Evolutionary conservation across 2,329 filamentous ascomycete genomes (phyloP).

Genomic region (Dothiorella sarmentorum): DNA sequence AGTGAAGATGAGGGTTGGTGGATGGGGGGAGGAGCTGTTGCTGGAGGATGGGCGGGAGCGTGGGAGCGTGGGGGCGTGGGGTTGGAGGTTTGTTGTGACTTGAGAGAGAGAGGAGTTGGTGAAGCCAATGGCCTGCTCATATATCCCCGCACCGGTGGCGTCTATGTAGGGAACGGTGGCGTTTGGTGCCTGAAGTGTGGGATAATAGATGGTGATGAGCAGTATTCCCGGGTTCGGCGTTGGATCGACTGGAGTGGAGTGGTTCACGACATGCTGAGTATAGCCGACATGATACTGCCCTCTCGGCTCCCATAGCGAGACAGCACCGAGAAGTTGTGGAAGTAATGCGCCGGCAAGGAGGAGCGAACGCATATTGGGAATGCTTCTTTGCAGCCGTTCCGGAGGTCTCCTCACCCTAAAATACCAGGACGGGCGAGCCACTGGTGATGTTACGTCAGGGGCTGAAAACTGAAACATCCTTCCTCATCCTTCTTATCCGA

Average conservation of each 20-base stretch:
- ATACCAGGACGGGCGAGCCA: too few species aligned
- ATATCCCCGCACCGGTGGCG: constrained; percentile 23
- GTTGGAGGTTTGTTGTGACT: constrained; percentile 22
- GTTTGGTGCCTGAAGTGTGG: constrained; percentile 21
- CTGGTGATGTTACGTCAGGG: too few species aligned
- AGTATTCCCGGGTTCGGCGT: constrained; percentile 23
- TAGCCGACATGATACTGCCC: constrained; percentile 28
- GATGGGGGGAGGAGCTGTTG: constrained; percentile 16
- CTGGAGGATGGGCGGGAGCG: constrained; percentile 5
- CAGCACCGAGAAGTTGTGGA: not conserved
- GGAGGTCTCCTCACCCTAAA: not conserved
- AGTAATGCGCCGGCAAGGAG: not conserved
- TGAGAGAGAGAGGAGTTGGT: constrained; percentile 5
- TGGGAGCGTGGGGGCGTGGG: constrained; percentile 20
- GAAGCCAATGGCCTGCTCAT: not conserved
- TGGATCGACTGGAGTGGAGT: constrained; percentile 26
- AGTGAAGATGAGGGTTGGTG: not conserved
- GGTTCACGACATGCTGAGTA: constrained; percentile 28
- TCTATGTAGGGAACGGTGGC: constrained; percentile 26
- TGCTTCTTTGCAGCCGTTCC: not conserved
- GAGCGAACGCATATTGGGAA: not conserved
- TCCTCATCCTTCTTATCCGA: too few species aligned
- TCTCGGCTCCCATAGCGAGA: constrained; percentile 18
- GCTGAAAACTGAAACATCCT: too few species aligned
- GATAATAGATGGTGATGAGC: constrained; percentile 28